phyloP scores from a whole-genome alignment of 225 moss, liverwort and hornwort genomes.

The Rhytidiadelphus loreus region DNA sequence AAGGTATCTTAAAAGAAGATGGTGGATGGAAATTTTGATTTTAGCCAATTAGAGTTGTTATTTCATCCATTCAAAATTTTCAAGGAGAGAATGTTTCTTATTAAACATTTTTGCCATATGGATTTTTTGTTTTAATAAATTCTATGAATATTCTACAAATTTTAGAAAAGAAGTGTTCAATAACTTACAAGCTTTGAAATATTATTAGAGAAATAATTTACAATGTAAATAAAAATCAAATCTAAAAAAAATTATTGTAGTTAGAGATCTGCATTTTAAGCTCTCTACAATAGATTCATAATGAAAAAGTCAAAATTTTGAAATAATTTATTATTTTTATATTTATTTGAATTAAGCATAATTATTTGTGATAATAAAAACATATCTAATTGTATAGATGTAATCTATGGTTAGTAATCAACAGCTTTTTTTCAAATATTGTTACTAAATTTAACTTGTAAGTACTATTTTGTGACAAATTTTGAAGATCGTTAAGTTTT shows the following conservation, averaged over 20 bases:
- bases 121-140: not conserved
- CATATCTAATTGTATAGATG: not conserved
- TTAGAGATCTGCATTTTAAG: not conserved
- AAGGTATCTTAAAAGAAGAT: rapidly evolving
- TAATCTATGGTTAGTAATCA: not conserved
- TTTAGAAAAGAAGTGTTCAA: rapidly evolving
- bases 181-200: rapidly evolving
- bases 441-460: too few species aligned
- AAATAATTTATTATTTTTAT: not conserved
- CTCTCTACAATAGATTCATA: not conserved
- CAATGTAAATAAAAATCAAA: not conserved
- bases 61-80: not conserved
- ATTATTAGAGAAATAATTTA: too few species aligned
- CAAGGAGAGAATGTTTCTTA: rapidly evolving
- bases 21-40: not conserved
- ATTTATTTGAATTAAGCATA: not conserved
- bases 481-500: not conserved
- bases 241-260: not conserved
- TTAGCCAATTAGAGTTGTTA: not conserved
- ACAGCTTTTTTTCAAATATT: not conserved
- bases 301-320: not conserved
- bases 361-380: too few species aligned
- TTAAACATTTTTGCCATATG: not conserved
- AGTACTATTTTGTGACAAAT: too few species aligned
- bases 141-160: not conserved